These are phyloP conservation scores for Cladosporium sp. DNA, from an alignment of 2,329 filamentous ascomycete species.

Conservation along the genomic window DNA sequence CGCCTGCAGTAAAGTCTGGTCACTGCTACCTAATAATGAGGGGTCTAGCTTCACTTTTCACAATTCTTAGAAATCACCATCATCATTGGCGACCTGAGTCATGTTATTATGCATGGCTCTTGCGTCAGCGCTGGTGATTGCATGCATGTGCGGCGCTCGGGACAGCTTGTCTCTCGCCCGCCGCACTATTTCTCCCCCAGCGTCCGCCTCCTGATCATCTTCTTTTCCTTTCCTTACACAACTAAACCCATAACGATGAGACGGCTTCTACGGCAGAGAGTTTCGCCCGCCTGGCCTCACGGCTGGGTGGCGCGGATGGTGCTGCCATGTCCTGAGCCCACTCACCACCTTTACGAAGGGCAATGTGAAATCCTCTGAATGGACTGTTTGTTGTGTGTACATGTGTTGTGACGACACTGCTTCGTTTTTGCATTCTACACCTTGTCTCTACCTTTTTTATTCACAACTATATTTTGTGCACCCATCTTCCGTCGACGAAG, in stretches of 20 bases:
- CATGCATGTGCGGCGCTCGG: background rate
- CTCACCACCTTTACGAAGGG: slow-evolving; percentile 50
- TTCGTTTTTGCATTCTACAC: background rate
- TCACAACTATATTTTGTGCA: background rate
- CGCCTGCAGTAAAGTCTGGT: background rate
- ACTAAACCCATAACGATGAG: slow-evolving; percentile 83
- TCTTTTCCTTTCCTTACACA: slow-evolving; percentile 59
- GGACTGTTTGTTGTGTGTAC: slow-evolving; percentile 31
- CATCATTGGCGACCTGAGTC: background rate
- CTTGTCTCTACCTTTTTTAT: background rate
- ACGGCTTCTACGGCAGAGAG: slow-evolving; percentile 58
- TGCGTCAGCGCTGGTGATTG: background rate
- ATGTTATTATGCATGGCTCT: background rate
- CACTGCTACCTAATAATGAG: background rate
- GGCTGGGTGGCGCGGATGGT: slow-evolving; percentile 47
- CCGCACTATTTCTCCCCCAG: background rate
- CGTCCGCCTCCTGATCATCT: slow-evolving; percentile 25
- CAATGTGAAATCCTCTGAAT: slow-evolving; percentile 49
- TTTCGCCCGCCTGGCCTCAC: slow-evolving; percentile 48
- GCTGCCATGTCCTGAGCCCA: slow-evolving; percentile 51
- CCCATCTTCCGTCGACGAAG: background rate
- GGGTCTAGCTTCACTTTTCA: background rate
- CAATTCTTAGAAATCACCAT: slow-evolving; percentile 12
- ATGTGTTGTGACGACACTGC: slow-evolving; percentile 12
- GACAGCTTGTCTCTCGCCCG: background rate